phyloP scores from a whole-genome alignment of 2,329 filamentous ascomycete genomes.

The Verticillium zaregamsianum region DNA sequence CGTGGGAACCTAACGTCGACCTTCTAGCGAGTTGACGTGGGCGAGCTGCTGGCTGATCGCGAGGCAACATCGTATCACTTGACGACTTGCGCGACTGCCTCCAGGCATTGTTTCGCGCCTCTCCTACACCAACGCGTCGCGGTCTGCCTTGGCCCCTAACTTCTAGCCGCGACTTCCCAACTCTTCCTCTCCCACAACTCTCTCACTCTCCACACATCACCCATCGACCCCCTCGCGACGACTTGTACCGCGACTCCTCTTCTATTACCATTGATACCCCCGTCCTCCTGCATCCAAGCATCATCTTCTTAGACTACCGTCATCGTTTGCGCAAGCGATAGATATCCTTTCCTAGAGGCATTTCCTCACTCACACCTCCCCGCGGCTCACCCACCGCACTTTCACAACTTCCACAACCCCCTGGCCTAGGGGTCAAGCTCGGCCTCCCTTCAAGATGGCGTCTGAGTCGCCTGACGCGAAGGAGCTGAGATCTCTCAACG shows the following conservation, averaged over 20 bases:
- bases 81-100: neutral
- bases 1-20: neutral
- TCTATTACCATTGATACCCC: neutral
- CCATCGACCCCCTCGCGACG: neutral
- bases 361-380: too few species aligned
- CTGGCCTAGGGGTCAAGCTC: neutral
- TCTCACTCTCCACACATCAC: neutral
- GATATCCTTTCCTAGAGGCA: neutral
- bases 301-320: neutral
- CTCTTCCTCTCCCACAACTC: neutral
- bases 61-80: neutral
- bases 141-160: too few species aligned
- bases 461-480: slow-evolving; percentile 10
- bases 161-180: neutral
- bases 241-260: neutral
- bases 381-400: too few species aligned
- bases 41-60: neutral
- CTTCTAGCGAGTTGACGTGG: neutral
- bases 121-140: neutral
- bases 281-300: neutral
- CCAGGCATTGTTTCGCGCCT: neutral
- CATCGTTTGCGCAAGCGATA: neutral
- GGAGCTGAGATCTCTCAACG: slow-evolving; percentile 5
- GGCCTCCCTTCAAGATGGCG: slow-evolving; percentile 6
- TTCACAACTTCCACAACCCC: neutral